A percentile compares a stretch with the other conserved stretches of the same genome.
Evolutionary conservation across 2,329 filamentous ascomycete genomes (phyloP).

Genomic region (Fusarium mexicanum): DNA sequence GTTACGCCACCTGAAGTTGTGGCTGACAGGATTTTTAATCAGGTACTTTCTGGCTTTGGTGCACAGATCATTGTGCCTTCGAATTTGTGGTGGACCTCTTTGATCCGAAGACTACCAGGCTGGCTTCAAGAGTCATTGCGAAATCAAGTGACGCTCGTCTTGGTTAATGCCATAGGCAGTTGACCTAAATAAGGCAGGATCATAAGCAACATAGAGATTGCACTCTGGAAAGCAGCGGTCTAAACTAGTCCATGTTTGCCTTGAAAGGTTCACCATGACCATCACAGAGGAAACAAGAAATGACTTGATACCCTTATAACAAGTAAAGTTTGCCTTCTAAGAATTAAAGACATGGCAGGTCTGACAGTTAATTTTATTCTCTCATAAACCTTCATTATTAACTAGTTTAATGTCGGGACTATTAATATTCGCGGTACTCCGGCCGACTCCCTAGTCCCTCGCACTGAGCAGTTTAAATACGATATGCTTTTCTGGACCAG

Average conservation of each 20-base stretch:
- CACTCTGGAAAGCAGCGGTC: no score
- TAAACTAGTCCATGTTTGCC: fast-evolving
- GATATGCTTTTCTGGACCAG: no score
- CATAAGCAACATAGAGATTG: neutral
- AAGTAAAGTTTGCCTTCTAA: no score
- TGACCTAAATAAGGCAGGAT: neutral
- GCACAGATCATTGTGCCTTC: slow-evolving; percentile 55
- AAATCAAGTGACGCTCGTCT: neutral
- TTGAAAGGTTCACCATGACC: no score
- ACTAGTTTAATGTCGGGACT: no score
- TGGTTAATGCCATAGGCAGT: neutral
- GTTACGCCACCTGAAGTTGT: slow-evolving; percentile 44
- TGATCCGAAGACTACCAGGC: slow-evolving; percentile 18
- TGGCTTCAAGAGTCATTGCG: slow-evolving; percentile 32
- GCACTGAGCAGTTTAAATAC: no score
- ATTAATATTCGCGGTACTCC: no score
- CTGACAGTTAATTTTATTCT: fast-evolving
- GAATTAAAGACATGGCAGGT: no score
- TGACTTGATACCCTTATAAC: no score
- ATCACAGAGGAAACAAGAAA: no score
- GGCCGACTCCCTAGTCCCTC: no score
- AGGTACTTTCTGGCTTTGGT: slow-evolving; percentile 53
- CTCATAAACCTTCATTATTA: no score
- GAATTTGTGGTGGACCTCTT: neutral
- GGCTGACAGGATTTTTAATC: slow-evolving; percentile 51